phyloP scores from a whole-genome alignment of 768 basidiomycete species.

The Hypholoma fasciculare region DNA sequence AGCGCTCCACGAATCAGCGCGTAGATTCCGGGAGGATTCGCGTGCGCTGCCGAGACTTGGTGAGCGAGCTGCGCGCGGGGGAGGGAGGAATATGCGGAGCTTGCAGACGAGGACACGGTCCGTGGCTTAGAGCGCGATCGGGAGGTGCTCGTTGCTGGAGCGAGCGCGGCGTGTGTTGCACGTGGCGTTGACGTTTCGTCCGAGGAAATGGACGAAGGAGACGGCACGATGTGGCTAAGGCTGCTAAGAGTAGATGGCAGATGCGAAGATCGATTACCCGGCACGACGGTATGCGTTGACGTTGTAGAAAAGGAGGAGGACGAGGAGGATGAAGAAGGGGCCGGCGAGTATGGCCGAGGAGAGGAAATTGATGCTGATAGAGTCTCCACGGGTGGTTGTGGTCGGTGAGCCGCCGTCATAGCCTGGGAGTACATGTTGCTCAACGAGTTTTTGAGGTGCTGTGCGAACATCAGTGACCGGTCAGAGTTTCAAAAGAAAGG shows the following conservation, averaged over 20 bases:
- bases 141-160: constrained; percentile 9
- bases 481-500: constrained; percentile 9
- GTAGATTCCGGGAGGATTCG: constrained; percentile 30
- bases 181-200: constrained; percentile 36
- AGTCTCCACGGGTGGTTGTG: constrained; percentile 13
- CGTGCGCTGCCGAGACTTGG: constrained; percentile 12
- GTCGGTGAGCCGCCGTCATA: constrained; percentile 28
- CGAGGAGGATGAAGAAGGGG: constrained; percentile 60
- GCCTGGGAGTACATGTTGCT: constrained; percentile 40
- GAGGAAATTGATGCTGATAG: constrained; percentile 21
- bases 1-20: constrained; percentile 50
- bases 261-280: constrained; percentile 28
- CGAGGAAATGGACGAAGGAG: constrained; percentile 38
- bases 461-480: constrained; percentile 6
- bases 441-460: constrained; percentile 42
- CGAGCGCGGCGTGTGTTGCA: constrained; percentile 10
- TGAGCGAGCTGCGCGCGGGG: constrained; percentile 22
- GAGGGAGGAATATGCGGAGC: constrained; percentile 22
- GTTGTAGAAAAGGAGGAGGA: constrained; percentile 71
- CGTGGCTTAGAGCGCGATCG: constrained; percentile 26
- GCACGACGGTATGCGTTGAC: constrained; percentile 73
- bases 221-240: constrained; percentile 19
- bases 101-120: constrained; percentile 21
- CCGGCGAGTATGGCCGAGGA: constrained; percentile 44
- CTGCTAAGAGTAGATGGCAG: constrained; percentile 23